These are phyloP conservation scores for Colletotrichum sidae DNA, from an alignment of 2,329 filamentous ascomycete genomes.

Conservation along the genomic window DNA sequence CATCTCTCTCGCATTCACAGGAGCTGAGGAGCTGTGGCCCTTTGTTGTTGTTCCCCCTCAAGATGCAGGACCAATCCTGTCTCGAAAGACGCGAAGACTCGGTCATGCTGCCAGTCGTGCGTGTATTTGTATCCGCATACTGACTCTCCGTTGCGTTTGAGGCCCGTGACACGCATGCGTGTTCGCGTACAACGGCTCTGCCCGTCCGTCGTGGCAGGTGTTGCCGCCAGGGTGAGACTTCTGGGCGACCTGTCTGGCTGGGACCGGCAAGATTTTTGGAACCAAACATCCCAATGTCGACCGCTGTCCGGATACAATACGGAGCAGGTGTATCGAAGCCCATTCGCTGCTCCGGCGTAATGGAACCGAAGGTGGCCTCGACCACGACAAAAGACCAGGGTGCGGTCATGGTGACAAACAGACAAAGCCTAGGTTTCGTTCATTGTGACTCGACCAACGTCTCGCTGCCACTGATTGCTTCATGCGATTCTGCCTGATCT, in stretches of 20 bases:
- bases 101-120: conserved; percentile 18
- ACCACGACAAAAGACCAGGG: conserved; percentile 15
- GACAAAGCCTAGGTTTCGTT: conserved; percentile 12
- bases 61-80: conserved; percentile 21
- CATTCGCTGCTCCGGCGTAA: conserved; percentile 24
- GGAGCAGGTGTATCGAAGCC: background rate
- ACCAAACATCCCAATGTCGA: background rate
- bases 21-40: conserved; percentile 9
- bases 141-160: background rate
- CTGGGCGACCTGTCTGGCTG: background rate
- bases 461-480: conserved; percentile 10
- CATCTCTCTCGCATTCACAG: conserved; percentile 6
- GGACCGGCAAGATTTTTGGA: conserved; percentile 19
- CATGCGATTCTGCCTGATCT: conserved; percentile 10
- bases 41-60: background rate
- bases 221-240: conserved; percentile 33
- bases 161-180: conserved; percentile 19
- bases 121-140: background rate
- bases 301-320: background rate
- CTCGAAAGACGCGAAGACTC: conserved; percentile 19
- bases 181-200: conserved; percentile 20
- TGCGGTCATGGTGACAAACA: conserved; percentile 7
- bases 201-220: conserved; percentile 14
- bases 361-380: conserved; percentile 20
- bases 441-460: conserved; percentile 7